Evolutionary conservation across 352 stramenopile species (phyloP).

Genomic region (Pythium aristosporum): DNA sequence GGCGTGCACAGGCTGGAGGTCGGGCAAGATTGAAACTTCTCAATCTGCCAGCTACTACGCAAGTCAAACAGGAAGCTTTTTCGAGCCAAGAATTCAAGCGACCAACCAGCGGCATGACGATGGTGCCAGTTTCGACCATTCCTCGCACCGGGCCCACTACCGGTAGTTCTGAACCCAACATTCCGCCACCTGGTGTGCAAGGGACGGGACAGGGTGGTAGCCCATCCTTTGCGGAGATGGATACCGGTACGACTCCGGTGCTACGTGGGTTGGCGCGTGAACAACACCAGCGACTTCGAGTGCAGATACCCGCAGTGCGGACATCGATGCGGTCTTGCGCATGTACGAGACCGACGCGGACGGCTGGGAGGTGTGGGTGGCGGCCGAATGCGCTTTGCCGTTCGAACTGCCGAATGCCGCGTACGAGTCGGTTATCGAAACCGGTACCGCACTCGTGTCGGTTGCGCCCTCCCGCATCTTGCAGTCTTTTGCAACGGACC

Average conservation of each 20-base stretch:
- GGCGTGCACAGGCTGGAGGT: too few relatives aligned
- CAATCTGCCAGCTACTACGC: constrained; percentile 10
- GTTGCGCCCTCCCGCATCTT: not conserved
- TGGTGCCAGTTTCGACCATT: constrained; percentile 2
- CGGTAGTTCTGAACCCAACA: constrained; percentile 7
- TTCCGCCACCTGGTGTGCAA: constrained; percentile 2
- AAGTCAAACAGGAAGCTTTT: constrained; percentile 12
- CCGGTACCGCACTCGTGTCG: not conserved
- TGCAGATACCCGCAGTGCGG: not conserved
- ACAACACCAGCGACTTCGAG: not conserved
- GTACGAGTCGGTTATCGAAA: not conserved
- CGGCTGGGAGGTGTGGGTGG: not conserved
- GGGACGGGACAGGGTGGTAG: constrained; percentile 7
- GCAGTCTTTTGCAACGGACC: not conserved
- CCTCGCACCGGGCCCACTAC: too few relatives aligned
- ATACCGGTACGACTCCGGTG: constrained; percentile 1
- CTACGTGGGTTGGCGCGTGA: constrained; percentile 3
- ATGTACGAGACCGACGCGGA: not conserved
- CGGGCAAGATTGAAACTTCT: too few relatives aligned
- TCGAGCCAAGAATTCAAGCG: constrained; percentile 7
- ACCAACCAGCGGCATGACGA: constrained; percentile 1
- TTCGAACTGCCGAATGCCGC: not conserved
- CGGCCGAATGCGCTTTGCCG: not conserved
- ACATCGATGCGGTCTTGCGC: not conserved
- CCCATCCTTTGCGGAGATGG: constrained; percentile 10